Conservation (phyloP, 768 basidiomycete species). For the Hygrocybe coccinea region DNA sequence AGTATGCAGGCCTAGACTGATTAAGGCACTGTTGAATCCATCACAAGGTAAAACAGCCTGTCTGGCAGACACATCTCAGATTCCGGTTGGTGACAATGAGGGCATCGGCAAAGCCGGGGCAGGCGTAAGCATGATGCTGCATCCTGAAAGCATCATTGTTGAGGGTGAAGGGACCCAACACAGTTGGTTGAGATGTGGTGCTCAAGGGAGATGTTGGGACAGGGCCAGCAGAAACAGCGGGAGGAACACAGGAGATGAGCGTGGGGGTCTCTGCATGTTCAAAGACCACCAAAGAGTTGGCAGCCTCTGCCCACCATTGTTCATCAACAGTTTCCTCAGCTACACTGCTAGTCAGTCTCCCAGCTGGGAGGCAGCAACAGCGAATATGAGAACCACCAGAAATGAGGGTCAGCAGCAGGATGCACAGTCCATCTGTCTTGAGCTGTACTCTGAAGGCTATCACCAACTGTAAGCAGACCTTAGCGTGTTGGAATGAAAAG, state of each 20-base stretch:
- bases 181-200: too few species aligned
- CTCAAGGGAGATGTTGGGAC: too few species aligned
- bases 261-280: not conserved
- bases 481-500: not conserved
- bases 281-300: not conserved
- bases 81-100: not conserved
- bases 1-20: conserved; percentile 7
- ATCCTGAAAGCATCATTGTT: not conserved
- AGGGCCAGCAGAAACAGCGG: too few species aligned
- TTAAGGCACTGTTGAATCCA: not conserved
- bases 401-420: not conserved
- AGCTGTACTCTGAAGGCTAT: not conserved
- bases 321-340: not conserved
- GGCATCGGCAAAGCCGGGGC: too few species aligned
- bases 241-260: not conserved
- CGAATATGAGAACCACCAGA: not conserved
- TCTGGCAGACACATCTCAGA: not conserved
- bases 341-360: not conserved
- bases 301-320: not conserved
- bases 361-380: not conserved
- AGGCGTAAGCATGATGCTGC: not conserved
- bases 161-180: too few species aligned
- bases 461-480: not conserved
- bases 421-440: not conserved
- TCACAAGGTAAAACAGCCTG: not conserved